Evolutionary conservation across 768 basidiomycete species (phyloP).

Genomic region (Agaricus bisporus): DNA sequence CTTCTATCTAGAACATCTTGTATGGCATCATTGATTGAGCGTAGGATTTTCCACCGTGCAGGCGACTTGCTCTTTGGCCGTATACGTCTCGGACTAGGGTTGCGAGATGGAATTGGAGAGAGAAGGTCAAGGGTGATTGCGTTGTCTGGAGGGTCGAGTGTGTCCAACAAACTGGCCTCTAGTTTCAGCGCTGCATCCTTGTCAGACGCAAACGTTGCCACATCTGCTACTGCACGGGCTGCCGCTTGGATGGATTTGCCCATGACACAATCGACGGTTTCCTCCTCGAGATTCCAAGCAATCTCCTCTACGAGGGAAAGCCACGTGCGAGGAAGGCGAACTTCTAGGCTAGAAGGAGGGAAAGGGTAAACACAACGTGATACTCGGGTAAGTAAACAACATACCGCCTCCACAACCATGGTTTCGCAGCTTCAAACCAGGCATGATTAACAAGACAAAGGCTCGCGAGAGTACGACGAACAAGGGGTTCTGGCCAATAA

Average conservation of each 20-base stretch:
- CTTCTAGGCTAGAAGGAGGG: conserved; percentile 46
- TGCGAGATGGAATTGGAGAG: conserved; percentile 74
- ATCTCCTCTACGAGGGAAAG: conserved; percentile 77
- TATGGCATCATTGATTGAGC: conserved; percentile 73
- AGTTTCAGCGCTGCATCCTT: conserved; percentile 43
- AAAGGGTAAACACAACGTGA: not conserved
- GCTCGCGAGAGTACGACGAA: conserved; percentile 58
- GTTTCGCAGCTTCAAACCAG: conserved; percentile 80
- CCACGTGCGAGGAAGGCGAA: conserved; percentile 81
- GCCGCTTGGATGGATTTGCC: conserved; percentile 63
- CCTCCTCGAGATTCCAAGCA: conserved; percentile 64
- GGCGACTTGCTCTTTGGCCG: conserved; percentile 76
- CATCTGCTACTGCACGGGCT: conserved; percentile 53
- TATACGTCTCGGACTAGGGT: conserved; percentile 74
- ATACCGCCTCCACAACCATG: conserved; percentile 78
- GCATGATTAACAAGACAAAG: conserved; percentile 74
- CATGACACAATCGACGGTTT: conserved; percentile 59
- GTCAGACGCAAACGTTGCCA: conserved; percentile 28
- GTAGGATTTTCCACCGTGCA: conserved; percentile 77
- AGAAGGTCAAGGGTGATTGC: conserved; percentile 71
- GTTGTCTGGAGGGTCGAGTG: conserved; percentile 56
- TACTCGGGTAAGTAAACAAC: conserved; percentile 14
- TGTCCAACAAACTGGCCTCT: conserved; percentile 55
- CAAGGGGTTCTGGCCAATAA: conserved; percentile 62
- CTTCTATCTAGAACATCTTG: conserved; percentile 60